Base-by-base conservation (phyloP, 225 moss, liverwort and hornwort genomes). In the Straminergon stramineum region DNA sequence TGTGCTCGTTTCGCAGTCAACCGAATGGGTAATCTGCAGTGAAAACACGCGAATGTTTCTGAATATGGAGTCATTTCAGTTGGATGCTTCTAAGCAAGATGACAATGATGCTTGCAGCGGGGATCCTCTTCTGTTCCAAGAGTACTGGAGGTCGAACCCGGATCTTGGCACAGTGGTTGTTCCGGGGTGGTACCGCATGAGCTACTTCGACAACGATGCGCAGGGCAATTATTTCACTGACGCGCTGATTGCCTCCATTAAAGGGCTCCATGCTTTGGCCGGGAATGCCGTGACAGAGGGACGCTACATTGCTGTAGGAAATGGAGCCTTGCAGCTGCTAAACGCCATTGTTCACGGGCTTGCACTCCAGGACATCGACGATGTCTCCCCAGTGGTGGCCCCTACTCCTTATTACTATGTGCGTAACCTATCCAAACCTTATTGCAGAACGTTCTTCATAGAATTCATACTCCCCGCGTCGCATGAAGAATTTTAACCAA, bases 131-230 rank as follows among this genome's bases (percentile, higher is more conserved):
- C 37, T 95, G 63, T 94, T 94, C n/a, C 94, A 96, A 87, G 91
- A 84, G 30, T 96, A 92, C 68, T 96, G 94, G 96, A 93, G 83
- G 70, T 84, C 90, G 43, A 94, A 94, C 53, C 77, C 92, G 31
- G 94, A 92, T 41, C 68, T 92, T 37, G 95, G 93, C 45, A 83
- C 93, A 20, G 88, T 94, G 68, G 90, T 94, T 56, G 91, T 88
- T 79, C 94, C 94, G 17, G 92, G 90, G 8, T 96, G 96, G 95
- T 95, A 95, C 81, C 92, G 96, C 41, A 90, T 96, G 93, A 83
- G 94, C 75, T 96, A 96, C 86, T 19, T 51, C 64, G 43, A 87
- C 68, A 84, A 89, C 68, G 81, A 87, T 48, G 89, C 83, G 24
- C 41, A 75, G 67, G n/a, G 21, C 53, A 7, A 11, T 14, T 41